Conservation (phyloP, 495 filamentous ascomycete genomes). For the Tuber brumale region DNA sequence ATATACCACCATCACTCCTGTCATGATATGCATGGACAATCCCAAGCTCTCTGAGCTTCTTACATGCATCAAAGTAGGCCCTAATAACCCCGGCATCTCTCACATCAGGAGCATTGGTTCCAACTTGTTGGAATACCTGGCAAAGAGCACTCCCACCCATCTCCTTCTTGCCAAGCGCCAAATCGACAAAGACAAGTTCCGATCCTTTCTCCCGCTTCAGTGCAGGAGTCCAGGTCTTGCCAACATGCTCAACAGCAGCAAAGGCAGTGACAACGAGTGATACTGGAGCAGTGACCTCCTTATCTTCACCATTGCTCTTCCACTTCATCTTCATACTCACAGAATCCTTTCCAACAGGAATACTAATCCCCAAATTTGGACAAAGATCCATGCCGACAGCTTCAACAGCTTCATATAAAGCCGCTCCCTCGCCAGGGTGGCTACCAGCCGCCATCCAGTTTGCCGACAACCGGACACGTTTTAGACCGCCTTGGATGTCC, state of each 20-base stretch:
- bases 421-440: constrained; percentile 89
- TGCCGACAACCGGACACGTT: constrained; percentile 76
- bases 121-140: constrained; percentile 83
- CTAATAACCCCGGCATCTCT: constrained; percentile 72
- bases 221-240: constrained; percentile 87
- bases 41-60: constrained; percentile 74
- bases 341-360: constrained; percentile 95
- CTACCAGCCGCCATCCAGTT: constrained; percentile 98
- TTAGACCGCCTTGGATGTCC: constrained; percentile 67
- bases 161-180: constrained; percentile 67
- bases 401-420: constrained; percentile 87
- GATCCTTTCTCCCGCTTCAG: constrained; percentile 81
- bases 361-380: constrained; percentile 76
- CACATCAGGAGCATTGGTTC: constrained; percentile 76
- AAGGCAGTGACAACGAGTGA: constrained; percentile 89
- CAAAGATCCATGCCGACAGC: constrained; percentile 83
- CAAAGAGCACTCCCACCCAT: constrained; percentile 89
- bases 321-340: constrained; percentile 98
- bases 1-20: constrained; percentile 82
- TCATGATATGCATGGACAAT: constrained; percentile 95
- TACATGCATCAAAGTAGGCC: constrained; percentile 85
- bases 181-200: constrained; percentile 82
- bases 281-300: constrained; percentile 85
- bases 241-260: constrained; percentile 67
- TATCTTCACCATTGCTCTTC: constrained; percentile 59